Percentiles rank a stretch among this genome's conserved stretches.
These are phyloP conservation scores for Singerocomus inundabilis DNA, from an alignment of 1,284 basidiomycete species.

Conservation along the genomic window DNA sequence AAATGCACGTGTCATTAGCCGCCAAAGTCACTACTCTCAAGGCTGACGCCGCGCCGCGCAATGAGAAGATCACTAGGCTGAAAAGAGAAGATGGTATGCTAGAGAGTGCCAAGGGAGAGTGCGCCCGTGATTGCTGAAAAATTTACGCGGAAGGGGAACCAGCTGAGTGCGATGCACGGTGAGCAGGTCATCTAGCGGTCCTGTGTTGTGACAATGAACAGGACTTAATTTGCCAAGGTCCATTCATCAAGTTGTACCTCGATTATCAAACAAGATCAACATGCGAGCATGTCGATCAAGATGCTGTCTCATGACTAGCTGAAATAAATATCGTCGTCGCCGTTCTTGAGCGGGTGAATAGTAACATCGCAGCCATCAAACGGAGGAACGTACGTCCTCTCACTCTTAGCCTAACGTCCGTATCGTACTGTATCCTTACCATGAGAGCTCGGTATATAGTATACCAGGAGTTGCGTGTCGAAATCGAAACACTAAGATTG, in stretches of 20 bases:
- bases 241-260: conserved; percentile 85
- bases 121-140: conserved; percentile 69
- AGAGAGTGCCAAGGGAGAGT: conserved; percentile 63
- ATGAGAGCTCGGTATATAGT: not conserved
- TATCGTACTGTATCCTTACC: not conserved
- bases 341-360: conserved; percentile 91
- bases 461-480: conserved; percentile 76
- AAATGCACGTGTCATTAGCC: conserved; percentile 23
- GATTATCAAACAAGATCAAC: conserved; percentile 86
- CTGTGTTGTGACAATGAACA: conserved; percentile 79
- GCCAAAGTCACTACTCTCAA: conserved; percentile 76
- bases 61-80: conserved; percentile 79
- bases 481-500: conserved; percentile 85
- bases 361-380: conserved; percentile 88
- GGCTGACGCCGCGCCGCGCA: conserved; percentile 64
- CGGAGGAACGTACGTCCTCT: conserved; percentile 72
- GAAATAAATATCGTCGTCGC: conserved; percentile 92
- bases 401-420: no score
- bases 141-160: conserved; percentile 88
- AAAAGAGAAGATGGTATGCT: conserved; percentile 57
- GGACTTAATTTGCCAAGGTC: conserved; percentile 85
- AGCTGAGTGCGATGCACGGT: conserved; percentile 93
- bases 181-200: conserved; percentile 14
- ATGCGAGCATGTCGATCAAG: conserved; percentile 90
- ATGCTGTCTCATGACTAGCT: conserved; percentile 82